Percentiles rank a stretch among this genome's conserved stretches.
Conservation (phyloP, 2,329 filamentous ascomycete genomes). For the Pyrenochaeta sp. region DNA sequence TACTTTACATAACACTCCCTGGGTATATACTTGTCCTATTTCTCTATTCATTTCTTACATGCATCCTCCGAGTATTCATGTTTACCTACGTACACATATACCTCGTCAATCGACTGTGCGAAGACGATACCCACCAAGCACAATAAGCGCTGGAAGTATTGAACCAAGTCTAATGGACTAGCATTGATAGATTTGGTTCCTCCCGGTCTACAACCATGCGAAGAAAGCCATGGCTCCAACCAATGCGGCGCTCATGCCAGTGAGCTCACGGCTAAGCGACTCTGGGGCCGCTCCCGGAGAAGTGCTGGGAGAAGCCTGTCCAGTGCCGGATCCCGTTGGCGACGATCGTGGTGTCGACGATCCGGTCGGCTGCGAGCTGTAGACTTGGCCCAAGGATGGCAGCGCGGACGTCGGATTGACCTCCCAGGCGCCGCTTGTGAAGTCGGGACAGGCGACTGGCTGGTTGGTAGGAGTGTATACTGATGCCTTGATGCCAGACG, state of each 20-base stretch:
- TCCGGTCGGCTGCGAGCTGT: constrained; percentile 14
- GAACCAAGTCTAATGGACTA: too few species aligned
- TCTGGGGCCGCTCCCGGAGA: constrained; percentile 28
- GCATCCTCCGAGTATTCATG: too few species aligned
- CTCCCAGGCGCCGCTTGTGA: constrained; percentile 74
- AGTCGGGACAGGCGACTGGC: constrained; percentile 73
- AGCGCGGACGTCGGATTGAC: constrained; percentile 74
- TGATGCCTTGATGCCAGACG: constrained; percentile 70
- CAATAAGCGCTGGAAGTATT: too few species aligned
- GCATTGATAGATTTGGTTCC: too few species aligned
- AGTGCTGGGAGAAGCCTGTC: constrained; percentile 8
- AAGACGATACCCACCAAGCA: neutral
- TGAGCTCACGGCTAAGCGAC: constrained; percentile 27
- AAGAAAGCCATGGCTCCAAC: constrained; percentile 29
- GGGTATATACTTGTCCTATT: constrained; percentile 1
- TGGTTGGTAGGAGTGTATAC: constrained; percentile 70
- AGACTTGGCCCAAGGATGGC: constrained; percentile 67
- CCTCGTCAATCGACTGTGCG: neutral
- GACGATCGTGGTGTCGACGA: constrained; percentile 6
- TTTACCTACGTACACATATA: neutral
- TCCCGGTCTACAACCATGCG: constrained; percentile 24
- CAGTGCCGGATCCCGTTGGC: constrained; percentile 4
- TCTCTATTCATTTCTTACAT: too few species aligned
- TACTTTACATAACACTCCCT: neutral
- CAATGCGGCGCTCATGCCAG: constrained; percentile 24